Conservation (phyloP, 306 rosid genomes). For the Acmispon strigosus region DNA sequence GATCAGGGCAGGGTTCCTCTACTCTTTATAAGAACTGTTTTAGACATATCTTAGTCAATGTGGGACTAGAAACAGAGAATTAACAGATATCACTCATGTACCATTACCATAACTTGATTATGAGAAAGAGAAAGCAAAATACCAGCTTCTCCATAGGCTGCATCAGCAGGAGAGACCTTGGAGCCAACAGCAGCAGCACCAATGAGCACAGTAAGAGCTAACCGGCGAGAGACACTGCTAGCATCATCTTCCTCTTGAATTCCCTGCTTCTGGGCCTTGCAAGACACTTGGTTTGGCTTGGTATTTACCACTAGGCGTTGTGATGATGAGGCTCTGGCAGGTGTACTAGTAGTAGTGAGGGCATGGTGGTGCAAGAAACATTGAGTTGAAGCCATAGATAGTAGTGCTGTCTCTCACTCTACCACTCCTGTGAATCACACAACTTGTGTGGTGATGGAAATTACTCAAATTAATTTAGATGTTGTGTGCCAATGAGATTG, state of each 20-base stretch:
- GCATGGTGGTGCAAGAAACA: slow-evolving; percentile 82
- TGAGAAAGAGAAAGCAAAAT: not conserved
- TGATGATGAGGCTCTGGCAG: slow-evolving; percentile 48
- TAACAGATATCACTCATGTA: no score
- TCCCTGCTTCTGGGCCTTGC: slow-evolving; percentile 72
- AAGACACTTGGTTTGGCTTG: slow-evolving; percentile 49
- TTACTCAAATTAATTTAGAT: not conserved
- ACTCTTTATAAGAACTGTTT: no score
- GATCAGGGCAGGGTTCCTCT: no score
- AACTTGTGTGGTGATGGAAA: not conserved
- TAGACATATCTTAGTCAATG: no score
- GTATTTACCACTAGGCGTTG: slow-evolving; percentile 39
- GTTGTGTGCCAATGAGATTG: slow-evolving; percentile 31
- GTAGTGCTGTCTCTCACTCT: not conserved
- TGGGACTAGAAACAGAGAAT: no score
- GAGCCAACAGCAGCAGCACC: slow-evolving; percentile 88
- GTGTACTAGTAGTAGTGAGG: slow-evolving; percentile 42
- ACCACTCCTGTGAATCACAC: not conserved
- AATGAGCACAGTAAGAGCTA: slow-evolving; percentile 82
- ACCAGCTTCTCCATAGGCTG: slow-evolving; percentile 98
- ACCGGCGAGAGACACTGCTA: slow-evolving; percentile 54
- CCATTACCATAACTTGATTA: not conserved
- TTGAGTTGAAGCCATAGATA: slow-evolving; percentile 73
- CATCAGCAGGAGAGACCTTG: slow-evolving; percentile 89
- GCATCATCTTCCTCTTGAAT: slow-evolving; percentile 34